Percentiles rank a stretch among this genome's conserved stretches.
These are phyloP conservation scores for Mycena kentingensis DNA, from an alignment of 768 basidiomycete genomes.

Conservation along the genomic window DNA sequence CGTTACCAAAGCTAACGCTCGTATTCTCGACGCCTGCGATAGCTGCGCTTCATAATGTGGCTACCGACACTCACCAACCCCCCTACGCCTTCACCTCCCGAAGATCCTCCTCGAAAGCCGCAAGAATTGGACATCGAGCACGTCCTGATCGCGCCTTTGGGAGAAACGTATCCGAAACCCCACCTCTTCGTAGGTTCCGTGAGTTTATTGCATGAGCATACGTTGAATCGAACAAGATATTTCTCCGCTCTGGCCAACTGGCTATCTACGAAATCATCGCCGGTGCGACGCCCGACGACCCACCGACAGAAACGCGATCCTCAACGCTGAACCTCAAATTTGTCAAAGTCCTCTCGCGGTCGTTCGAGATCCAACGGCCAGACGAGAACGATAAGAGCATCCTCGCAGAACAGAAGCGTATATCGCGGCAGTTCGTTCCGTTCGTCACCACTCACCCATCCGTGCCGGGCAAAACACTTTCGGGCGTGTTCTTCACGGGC, in stretches of 20 bases:
- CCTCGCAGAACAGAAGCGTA: slow-evolving; percentile 68
- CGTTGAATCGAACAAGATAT: slow-evolving; percentile 55
- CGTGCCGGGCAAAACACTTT: slow-evolving; percentile 48
- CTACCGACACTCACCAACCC: slow-evolving; percentile 66
- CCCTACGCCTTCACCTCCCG: slow-evolving; percentile 62
- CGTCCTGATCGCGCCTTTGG: slow-evolving; percentile 70
- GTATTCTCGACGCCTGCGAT: slow-evolving; percentile 72
- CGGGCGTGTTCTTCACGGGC: slow-evolving; percentile 87
- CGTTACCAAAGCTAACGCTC: slow-evolving; percentile 76
- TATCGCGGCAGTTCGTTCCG: slow-evolving; percentile 64
- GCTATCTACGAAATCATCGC: slow-evolving; percentile 79
- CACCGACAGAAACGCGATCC: slow-evolving; percentile 40
- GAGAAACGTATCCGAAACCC: slow-evolving; percentile 63
- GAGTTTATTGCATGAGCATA: slow-evolving; percentile 3
- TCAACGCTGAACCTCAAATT: slow-evolving; percentile 61
- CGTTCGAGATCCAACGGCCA: slow-evolving; percentile 70
- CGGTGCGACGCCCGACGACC: slow-evolving; percentile 40
- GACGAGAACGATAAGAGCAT: slow-evolving; percentile 68
- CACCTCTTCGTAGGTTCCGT: slow-evolving; percentile 74
- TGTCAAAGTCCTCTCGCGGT: slow-evolving; percentile 59
- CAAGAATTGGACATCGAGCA: slow-evolving; percentile 81
- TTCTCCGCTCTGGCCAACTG: slow-evolving; percentile 79
- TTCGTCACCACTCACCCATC: slow-evolving; percentile 58
- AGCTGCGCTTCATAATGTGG: slow-evolving; percentile 61
- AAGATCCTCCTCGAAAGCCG: slow-evolving; percentile 71